Base-by-base conservation (phyloP, 768 basidiomycete genomes). In the Melanogaster broomeanus region DNA sequence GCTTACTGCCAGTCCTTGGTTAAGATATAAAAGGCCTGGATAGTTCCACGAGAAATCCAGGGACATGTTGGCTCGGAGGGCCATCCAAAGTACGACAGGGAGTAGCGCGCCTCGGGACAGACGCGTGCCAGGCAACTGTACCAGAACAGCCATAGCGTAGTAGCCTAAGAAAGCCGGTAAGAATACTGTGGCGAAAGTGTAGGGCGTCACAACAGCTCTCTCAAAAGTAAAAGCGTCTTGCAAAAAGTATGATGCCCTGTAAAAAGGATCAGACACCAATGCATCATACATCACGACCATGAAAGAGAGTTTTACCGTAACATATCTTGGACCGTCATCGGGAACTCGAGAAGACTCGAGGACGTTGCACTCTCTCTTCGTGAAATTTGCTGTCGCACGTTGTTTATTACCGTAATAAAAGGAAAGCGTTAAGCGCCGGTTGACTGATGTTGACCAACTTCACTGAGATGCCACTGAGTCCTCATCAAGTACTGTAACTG, bases 131-230 rank as follows among this genome's bases (percentile, higher is more conserved):
- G 78, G 78, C 13, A 76, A 61, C 34, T 80, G 69, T 7, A 83
- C 79, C 43, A 86, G 72, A 30, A 81, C 62, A 12, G 83, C 83
- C 48, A 79, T 78, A 11, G 59, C 65, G 69, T 79, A 82, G 64
- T 78, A 82, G 51, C 69, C 69, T 21, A 77, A 48, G 1, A 79
- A 19, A 15, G 74, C 63, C 2, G 79, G 80, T 15, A 77, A 22
- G 28, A 82, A 52, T 43, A 72, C 65, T 10, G 69, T 69, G n/a
- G 46, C 27, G 61, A 58, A 57, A 73, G 74, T 24, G 69, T 66
- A 42, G 15, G 51, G 56, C 4, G 67, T 65, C 38, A 59, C 47
- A 6, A 25, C 33, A 15, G 40, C 40, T n/a, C 45, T 65, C 19
- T 64, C 53, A 30, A 58, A 56, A 25, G 53, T 7, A 35, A 63